These are phyloP conservation scores for Venturia asperata DNA, from an alignment of 2,329 filamentous ascomycete genomes.

Conservation along the genomic window DNA sequence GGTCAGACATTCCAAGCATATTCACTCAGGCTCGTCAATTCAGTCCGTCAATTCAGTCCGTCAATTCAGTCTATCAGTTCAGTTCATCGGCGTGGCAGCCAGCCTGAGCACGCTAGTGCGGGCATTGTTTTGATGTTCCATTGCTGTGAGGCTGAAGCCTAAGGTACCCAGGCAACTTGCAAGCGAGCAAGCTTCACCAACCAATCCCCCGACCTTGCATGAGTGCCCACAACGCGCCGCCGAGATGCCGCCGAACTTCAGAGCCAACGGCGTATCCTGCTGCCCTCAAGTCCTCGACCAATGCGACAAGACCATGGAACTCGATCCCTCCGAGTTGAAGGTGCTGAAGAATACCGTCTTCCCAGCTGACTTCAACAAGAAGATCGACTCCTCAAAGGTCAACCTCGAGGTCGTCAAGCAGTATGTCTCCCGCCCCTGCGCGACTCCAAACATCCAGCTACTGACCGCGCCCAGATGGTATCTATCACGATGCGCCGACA, in stretches of 20 bases:
- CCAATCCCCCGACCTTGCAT: not conserved
- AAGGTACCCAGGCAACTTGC: not conserved
- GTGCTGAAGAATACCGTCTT: slow-evolving; percentile 88
- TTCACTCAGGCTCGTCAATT: too few species aligned
- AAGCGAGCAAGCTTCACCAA: not conserved
- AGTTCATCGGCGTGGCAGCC: too few species aligned
- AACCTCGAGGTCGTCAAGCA: slow-evolving; percentile 98
- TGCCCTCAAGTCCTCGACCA: not conserved
- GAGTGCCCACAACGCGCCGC: not conserved
- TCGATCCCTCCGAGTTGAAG: slow-evolving; percentile 67
- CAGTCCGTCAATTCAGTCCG: too few species aligned
- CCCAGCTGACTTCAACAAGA: slow-evolving; percentile 83
- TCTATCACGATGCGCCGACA: slow-evolving; percentile 74
- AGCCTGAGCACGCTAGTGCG: not conserved
- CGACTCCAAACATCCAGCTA: slow-evolving; percentile 20
- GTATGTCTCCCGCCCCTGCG: slow-evolving; percentile 44
- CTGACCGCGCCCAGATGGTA: slow-evolving; percentile 66
- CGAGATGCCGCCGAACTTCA: not conserved
- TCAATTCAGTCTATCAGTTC: too few species aligned
- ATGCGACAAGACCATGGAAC: not conserved
- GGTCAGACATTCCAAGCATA: too few species aligned
- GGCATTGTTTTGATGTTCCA: not conserved
- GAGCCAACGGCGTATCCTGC: not conserved
- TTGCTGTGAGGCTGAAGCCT: not conserved
- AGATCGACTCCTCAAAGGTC: slow-evolving; percentile 96